phyloP scores from a whole-genome alignment of 805 yeast species.

The Starmerella bombicola region DNA sequence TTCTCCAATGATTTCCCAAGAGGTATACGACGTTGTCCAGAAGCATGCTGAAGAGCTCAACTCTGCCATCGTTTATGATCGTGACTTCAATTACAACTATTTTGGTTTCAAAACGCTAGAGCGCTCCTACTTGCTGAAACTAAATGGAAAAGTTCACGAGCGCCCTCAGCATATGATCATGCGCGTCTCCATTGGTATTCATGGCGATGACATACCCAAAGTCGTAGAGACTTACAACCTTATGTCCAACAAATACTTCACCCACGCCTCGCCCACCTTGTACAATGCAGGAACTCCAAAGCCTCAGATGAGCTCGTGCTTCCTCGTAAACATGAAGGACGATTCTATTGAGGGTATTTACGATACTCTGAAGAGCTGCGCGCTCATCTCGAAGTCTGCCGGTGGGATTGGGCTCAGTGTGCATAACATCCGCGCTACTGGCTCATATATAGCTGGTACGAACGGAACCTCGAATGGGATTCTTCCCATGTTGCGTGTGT shows the following conservation, averaged over 20 bases:
- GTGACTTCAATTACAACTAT: conserved; percentile 69
- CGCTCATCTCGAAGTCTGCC: conserved; percentile 83
- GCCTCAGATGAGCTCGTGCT: conserved; percentile 84
- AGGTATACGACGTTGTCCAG: conserved; percentile 50
- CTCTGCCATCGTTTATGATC: conserved; percentile 57
- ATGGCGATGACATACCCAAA: conserved; percentile 49
- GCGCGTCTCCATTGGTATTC: conserved; percentile 89
- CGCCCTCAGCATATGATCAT: conserved; percentile 83
- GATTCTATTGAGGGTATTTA: conserved; percentile 95
- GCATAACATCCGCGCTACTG: conserved; percentile 74
- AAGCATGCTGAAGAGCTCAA: conserved; percentile 54
- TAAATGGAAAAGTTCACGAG: conserved; percentile 60
- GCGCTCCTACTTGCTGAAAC: conserved; percentile 65
- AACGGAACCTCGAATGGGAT: conserved; percentile 88
- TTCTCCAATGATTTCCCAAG: conserved; percentile 59
- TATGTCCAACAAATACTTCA: conserved; percentile 79
- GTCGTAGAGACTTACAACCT: conserved; percentile 73
- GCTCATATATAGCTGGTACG: conserved; percentile 80
- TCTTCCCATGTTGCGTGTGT: conserved; percentile 92
- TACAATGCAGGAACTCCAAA: conserved; percentile 85
- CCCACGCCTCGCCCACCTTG: conserved; percentile 91
- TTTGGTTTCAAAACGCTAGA: conserved; percentile 90
- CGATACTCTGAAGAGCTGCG: conserved; percentile 75
- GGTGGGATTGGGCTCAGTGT: conserved; percentile 93
- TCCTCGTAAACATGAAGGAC: conserved; percentile 78